phyloP scores from a whole-genome alignment of 495 filamentous ascomycete species.

The Xylaria sp. region DNA sequence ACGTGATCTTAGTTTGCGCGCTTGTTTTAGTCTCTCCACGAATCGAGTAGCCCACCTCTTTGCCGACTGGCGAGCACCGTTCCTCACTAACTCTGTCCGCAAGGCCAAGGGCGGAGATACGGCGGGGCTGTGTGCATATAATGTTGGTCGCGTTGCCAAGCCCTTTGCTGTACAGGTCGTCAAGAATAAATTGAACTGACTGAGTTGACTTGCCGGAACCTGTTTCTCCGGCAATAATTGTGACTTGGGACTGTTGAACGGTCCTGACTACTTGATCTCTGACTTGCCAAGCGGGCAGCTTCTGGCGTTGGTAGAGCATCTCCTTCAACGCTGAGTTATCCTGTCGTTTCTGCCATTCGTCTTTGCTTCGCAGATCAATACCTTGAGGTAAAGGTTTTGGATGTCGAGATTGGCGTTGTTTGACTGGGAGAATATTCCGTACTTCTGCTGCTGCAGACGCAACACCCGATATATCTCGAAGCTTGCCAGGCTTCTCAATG shows the following conservation, averaged over 20 bases:
- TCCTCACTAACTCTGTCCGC: slow-evolving; percentile 95
- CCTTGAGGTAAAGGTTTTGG: slow-evolving; percentile 58
- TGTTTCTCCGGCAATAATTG: slow-evolving; percentile 95
- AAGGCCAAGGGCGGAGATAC: slow-evolving; percentile 92
- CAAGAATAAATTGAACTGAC: slow-evolving; percentile 93
- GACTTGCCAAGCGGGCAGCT: slow-evolving; percentile 87
- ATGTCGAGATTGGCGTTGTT: slow-evolving; percentile 54
- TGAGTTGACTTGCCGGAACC: slow-evolving; percentile 98
- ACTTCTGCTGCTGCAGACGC: slow-evolving; percentile 64
- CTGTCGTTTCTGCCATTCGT: slow-evolving; percentile 55
- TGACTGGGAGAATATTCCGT: slow-evolving; percentile 35
- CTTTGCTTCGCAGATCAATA: slow-evolving; percentile 48
- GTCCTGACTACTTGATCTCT: slow-evolving; percentile 76
- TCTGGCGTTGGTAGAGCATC: slow-evolving; percentile 72
- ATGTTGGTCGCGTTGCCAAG: slow-evolving; percentile 86
- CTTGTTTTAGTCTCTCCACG: slow-evolving; percentile 81
- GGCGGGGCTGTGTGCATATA: slow-evolving; percentile 91
- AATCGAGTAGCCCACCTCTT: slow-evolving; percentile 94
- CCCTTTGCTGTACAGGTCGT: slow-evolving; percentile 81
- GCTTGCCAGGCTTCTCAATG: slow-evolving; percentile 78
- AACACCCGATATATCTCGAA: slow-evolving; percentile 80
- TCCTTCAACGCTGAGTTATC: slow-evolving; percentile 65
- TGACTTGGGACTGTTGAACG: slow-evolving; percentile 79
- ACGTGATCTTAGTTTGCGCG: slow-evolving; percentile 81
- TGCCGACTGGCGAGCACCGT: slow-evolving; percentile 78